Percentiles rank a stretch among this genome's conserved stretches.
These are phyloP conservation scores for Eremochloa ophiuroides DNA, from an alignment of 176 grass and related monocot genomes.

Conservation along the genomic window DNA sequence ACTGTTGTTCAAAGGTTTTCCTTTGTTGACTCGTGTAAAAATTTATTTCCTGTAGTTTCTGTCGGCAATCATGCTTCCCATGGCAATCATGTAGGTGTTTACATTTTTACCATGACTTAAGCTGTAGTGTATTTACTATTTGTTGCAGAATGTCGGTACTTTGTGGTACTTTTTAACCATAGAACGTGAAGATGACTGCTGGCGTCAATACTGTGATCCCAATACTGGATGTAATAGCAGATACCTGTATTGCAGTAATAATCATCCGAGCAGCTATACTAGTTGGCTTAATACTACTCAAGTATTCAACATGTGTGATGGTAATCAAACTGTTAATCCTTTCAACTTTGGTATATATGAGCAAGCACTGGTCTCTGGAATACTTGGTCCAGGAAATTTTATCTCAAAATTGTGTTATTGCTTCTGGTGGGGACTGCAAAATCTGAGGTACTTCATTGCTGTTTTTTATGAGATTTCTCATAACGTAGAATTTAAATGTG, in stretches of 20 bases:
- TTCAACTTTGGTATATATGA: conserved; percentile 78
- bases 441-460: conserved; percentile 53
- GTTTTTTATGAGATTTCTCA: background rate
- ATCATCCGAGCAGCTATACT: conserved; percentile 13
- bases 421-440: conserved; percentile 98
- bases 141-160: conserved; percentile 82
- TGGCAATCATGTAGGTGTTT: too few relatives aligned
- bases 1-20: background rate
- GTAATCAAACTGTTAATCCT: background rate
- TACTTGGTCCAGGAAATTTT: conserved; percentile 62
- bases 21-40: background rate
- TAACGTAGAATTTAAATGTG: background rate
- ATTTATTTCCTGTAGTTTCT: too few relatives aligned
- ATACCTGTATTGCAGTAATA: conserved; percentile 62
- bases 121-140: background rate
- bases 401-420: conserved; percentile 78
- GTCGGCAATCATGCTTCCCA: too few relatives aligned
- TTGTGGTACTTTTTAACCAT: conserved; percentile 85
- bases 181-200: conserved; percentile 64
- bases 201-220: conserved; percentile 39
- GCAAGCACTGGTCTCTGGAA: conserved; percentile 45
- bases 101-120: background rate
- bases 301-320: conserved; percentile 29
- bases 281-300: conserved; percentile 30
- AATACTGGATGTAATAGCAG: background rate